Percentiles rank a stretch among this genome's conserved stretches.
phyloP scores from a whole-genome alignment of 495 filamentous ascomycete species.

The Aspergillus mulundensis region DNA sequence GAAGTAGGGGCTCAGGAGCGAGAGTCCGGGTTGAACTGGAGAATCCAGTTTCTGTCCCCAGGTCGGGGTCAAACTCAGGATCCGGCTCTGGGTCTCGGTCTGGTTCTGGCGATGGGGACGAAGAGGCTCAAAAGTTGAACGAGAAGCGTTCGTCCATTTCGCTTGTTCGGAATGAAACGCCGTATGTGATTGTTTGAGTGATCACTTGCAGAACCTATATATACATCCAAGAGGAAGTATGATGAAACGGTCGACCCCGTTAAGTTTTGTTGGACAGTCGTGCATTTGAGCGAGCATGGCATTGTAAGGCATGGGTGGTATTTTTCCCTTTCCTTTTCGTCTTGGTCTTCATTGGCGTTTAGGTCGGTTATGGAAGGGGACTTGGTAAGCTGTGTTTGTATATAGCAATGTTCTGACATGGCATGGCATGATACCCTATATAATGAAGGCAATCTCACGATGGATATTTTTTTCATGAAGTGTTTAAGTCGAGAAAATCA shows the following conservation, averaged over 20 bases:
- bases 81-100: background rate
- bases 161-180: slow-evolving; percentile 10
- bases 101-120: background rate
- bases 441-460: background rate
- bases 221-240: background rate
- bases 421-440: slow-evolving; percentile 3
- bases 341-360: no score
- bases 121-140: background rate
- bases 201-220: background rate
- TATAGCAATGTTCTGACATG: background rate
- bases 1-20: background rate
- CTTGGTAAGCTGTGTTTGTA: background rate
- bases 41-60: background rate
- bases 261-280: no score
- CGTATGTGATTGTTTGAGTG: slow-evolving; percentile 13
- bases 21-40: background rate
- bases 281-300: slow-evolving; percentile 3
- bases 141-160: background rate
- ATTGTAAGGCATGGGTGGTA: background rate
- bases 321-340: background rate
- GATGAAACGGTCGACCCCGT: no score
- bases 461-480: no score
- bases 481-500: no score
- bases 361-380: no score
- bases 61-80: background rate